phyloP scores from a whole-genome alignment of 257 asterid genomes.

The Nyctanthes arbortristis region DNA sequence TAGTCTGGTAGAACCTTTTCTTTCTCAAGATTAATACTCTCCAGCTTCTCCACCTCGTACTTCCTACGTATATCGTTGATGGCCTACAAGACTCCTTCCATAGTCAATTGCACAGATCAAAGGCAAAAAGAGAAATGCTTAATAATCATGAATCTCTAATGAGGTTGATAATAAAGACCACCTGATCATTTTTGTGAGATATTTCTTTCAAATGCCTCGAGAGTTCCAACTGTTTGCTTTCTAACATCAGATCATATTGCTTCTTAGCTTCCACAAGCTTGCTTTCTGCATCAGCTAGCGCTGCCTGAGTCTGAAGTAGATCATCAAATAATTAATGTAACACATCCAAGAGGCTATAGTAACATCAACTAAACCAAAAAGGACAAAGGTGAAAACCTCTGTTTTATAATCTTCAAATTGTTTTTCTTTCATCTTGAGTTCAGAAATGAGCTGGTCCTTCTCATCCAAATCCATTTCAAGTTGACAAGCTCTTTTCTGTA shows the following conservation, averaged over 20 bases:
- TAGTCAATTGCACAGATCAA: constrained; percentile 26
- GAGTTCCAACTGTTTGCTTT: constrained; percentile 81
- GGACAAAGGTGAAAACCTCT: constrained; percentile 51
- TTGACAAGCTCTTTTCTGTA: constrained; percentile 61
- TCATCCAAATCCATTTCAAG: constrained; percentile 59
- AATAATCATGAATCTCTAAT: constrained; percentile 3
- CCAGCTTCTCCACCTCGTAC: constrained; percentile 89
- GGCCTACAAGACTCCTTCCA: constrained; percentile 57
- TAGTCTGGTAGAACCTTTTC: constrained; percentile 60
- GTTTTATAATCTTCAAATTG: constrained; percentile 67
- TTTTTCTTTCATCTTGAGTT: constrained; percentile 57
- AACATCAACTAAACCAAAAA: constrained; percentile 16
- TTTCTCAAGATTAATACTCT: constrained; percentile 66
- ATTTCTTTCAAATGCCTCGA: constrained; percentile 96
- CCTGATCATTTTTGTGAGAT: constrained; percentile 96
- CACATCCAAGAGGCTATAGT: constrained; percentile 23
- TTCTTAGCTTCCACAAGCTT: constrained; percentile 84
- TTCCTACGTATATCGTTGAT: constrained; percentile 79
- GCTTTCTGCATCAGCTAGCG: constrained; percentile 67
- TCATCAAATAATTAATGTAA: constrained; percentile 22
- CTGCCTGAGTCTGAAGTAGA: constrained; percentile 57
- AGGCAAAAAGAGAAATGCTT: constrained; percentile 15
- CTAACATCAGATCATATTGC: constrained; percentile 84
- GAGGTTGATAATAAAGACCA: constrained; percentile 24
- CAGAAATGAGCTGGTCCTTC: constrained; percentile 61